Evolutionary conservation across 2,329 filamentous ascomycete species (phyloP), one percentile per base, ranked within the genome.

Genomic region (Atkinsonella hypoxylon): DNA sequence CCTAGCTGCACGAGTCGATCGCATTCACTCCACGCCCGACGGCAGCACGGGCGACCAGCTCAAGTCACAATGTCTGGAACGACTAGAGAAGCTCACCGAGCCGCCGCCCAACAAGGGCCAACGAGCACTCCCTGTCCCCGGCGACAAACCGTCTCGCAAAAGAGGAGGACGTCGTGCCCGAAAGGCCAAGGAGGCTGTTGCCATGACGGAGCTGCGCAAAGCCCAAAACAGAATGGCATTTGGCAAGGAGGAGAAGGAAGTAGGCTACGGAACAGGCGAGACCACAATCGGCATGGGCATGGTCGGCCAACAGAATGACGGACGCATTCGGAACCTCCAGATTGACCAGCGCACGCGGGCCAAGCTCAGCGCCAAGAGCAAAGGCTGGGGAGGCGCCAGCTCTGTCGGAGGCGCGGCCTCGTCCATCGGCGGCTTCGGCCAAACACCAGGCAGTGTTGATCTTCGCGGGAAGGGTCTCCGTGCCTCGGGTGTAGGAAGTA

Each of bases 151-250:
- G 1, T 83, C 87, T 0, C 78, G 90, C 34, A 98, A 98, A 67
- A 86, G 93, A 56, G 93, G 93, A 66, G 93, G 93, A 48, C 77
- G 91, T 50, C 78, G 89, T 57, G 93, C 90, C 12, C 77, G 93
- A 51, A 95, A 95, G 67, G 91, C 91, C 53, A 98, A 98, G 76
- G 93, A 95, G 67, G 90, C 91, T 4, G 88, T 88, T 7, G 91
- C 93, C 53, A 95, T 96, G 89, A 98, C 93, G 0, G 93, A 98
- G 50, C 74, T 98, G 31, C 83, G 90, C 57, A 96, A 97, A 67
- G 89, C 89, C 4, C 93, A 97, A 69, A 98, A 98, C 70, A 81
- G 93, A 49, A 85, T 98, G 79, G 89, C 84, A 0, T 98, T 98
- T 62, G 90, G 90, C 52, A 93, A 95, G 65, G 91, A 97, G 67